Conservation (phyloP, 2,329 filamentous ascomycete species). For the Helminthosporium solani region DNA sequence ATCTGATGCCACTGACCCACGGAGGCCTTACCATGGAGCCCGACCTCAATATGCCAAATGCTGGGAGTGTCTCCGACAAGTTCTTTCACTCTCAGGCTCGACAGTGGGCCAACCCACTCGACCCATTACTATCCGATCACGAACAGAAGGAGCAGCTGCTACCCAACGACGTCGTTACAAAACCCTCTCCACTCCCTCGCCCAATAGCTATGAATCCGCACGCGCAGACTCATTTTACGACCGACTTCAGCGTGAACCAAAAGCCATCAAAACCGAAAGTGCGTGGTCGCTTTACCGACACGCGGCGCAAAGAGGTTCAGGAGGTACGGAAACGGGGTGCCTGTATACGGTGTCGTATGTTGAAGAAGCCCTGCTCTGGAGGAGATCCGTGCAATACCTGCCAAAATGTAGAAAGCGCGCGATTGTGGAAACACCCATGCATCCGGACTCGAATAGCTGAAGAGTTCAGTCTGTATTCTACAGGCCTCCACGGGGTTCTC, state of each 20-base stretch:
- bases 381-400: constrained; percentile 62
- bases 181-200: constrained; percentile 30
- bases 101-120: constrained; percentile 36
- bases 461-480: constrained; percentile 59
- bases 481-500: constrained; percentile 54
- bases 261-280: constrained; percentile 49
- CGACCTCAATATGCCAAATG: constrained; percentile 32
- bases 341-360: constrained; percentile 63
- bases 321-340: constrained; percentile 61
- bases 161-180: constrained; percentile 23
- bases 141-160: constrained; percentile 26
- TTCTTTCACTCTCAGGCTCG: constrained; percentile 36
- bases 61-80: constrained; percentile 34
- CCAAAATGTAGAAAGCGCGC: constrained; percentile 59
- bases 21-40: constrained; percentile 36
- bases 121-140: constrained; percentile 36
- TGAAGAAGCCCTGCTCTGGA: constrained; percentile 64
- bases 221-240: constrained; percentile 40
- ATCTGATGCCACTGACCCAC: constrained; percentile 40
- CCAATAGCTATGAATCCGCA: constrained; percentile 43
- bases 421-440: constrained; percentile 62
- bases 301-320: constrained; percentile 59
- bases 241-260: constrained; percentile 43
- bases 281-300: constrained; percentile 58
- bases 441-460: constrained; percentile 60